Conservation (phyloP, 78 protist genomes). For the Dictyostelium firmibasis region DNA sequence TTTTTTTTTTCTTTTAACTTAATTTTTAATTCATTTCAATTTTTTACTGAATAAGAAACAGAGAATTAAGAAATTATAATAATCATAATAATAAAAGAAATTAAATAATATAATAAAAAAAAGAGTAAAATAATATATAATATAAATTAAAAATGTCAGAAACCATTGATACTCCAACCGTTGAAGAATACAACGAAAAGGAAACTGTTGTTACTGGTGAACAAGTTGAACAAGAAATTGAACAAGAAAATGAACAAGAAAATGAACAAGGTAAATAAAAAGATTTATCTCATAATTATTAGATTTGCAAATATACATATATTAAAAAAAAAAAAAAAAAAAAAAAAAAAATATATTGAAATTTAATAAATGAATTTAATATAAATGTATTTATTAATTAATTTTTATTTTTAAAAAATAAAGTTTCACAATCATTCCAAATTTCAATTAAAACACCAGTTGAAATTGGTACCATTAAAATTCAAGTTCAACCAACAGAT, state of each 20-base stretch:
- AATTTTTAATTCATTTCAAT: not conserved
- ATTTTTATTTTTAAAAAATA: not conserved
- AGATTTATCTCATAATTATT: not conserved
- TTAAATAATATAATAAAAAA: not conserved
- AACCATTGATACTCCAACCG: not conserved
- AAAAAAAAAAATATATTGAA: not conserved
- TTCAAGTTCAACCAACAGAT: conserved; percentile 34
- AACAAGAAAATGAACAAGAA: not conserved
- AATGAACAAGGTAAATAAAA: not conserved
- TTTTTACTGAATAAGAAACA: not conserved
- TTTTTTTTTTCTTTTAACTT: not conserved
- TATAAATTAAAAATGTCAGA: not conserved
- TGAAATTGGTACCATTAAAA: conserved; percentile 48
- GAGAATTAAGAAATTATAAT: not conserved
- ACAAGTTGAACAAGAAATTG: not conserved
- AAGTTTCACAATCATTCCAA: not conserved
- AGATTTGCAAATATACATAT: not conserved
- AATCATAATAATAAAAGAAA: not conserved
- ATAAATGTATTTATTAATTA: not conserved
- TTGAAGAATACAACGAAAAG: not conserved
- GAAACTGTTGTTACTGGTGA: not conserved
- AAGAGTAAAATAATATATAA: not conserved
- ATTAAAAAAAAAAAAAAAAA: not conserved
- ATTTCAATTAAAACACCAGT: conserved; percentile 54
- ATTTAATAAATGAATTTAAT: not conserved